phyloP scores from a whole-genome alignment of 176 grass and related monocot genomes.

The Carex pumila region DNA sequence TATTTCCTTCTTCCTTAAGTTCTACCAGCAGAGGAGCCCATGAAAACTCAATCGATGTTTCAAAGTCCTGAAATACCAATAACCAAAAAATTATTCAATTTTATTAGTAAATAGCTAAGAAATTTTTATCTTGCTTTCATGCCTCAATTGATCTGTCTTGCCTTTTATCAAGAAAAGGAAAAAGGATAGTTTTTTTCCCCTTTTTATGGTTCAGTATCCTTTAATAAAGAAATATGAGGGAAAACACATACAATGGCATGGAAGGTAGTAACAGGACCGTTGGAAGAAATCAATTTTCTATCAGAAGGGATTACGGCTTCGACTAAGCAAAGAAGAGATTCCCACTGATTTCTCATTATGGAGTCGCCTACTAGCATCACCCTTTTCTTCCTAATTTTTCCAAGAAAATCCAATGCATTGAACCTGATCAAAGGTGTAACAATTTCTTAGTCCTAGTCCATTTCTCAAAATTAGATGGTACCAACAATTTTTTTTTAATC shows the following conservation, averaged over 20 bases:
- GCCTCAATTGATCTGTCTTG: background rate
- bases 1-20: slow-evolving; percentile 28
- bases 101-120: background rate
- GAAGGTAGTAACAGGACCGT: slow-evolving; percentile 21
- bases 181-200: background rate
- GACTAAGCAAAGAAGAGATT: slow-evolving; percentile 44
- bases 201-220: background rate
- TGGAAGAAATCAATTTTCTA: slow-evolving; percentile 27
- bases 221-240: background rate
- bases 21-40: slow-evolving; percentile 43
- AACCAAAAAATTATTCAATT: background rate
- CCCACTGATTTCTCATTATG: slow-evolving; percentile 46
- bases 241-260: slow-evolving; percentile 28
- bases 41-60: slow-evolving; percentile 38
- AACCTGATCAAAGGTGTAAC: slow-evolving; percentile 14
- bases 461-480: background rate
- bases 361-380: slow-evolving; percentile 45
- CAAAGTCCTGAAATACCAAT: slow-evolving; percentile 27
- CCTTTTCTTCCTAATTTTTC: slow-evolving; percentile 31
- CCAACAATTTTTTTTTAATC: background rate
- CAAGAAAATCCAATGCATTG: slow-evolving; percentile 41
- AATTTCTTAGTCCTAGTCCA: background rate
- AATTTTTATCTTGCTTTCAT: background rate
- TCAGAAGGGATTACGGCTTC: slow-evolving; percentile 35
- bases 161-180: background rate